Evolutionary conservation across 2,329 filamentous ascomycete genomes (phyloP), one percentile per base, ranked within the genome.

Genomic region (Rutstroemia sp.): DNA sequence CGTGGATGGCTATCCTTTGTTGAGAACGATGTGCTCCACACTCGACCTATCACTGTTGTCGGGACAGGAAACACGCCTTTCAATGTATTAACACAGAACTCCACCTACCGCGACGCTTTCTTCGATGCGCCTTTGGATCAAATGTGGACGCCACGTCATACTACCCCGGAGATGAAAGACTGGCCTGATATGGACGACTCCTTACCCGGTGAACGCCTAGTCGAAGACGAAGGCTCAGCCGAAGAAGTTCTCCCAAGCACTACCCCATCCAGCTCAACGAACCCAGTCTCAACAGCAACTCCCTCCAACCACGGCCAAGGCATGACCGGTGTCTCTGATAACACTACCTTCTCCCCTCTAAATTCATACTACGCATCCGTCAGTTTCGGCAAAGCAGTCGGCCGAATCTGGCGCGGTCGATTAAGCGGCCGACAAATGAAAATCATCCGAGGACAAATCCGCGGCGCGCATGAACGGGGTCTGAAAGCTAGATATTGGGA

Each of bases 321-420:
- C 50, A 69, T 69, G 23, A 69, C 73, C 5, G 74, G 74, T 53
- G 73, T 71, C 7, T 65, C 68, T 0, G 63, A 67, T 0, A 42
- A 62, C 10, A 65, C 67, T 54, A 60, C 66, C 12, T 86, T 78
- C 70, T 75, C 76, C 64, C 57, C 64, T 1, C 70, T 72, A 17
- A 89, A 87, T 67, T 86, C 82, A 3, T 84, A 82, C 70, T 89
- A 88, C 68, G 82, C 85, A 17, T 84, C 80, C 48, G 76, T 78
- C 3, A 77, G 79, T 16, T 84, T 88, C 65, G 70, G 69, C 17
- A 65, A 69, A 3, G 68, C 76, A 1, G 73, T 89, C 14, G 86
- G 83, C 2, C 60, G 63, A 14, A 62, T 76, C 47, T 76, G 68
- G 73, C 75, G 67, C 65, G 76, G 75, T 4, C 71, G 70, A 2